Evolutionary conservation across 345 rosid genomes (phyloP).

Genomic region (Linum tenue): DNA sequence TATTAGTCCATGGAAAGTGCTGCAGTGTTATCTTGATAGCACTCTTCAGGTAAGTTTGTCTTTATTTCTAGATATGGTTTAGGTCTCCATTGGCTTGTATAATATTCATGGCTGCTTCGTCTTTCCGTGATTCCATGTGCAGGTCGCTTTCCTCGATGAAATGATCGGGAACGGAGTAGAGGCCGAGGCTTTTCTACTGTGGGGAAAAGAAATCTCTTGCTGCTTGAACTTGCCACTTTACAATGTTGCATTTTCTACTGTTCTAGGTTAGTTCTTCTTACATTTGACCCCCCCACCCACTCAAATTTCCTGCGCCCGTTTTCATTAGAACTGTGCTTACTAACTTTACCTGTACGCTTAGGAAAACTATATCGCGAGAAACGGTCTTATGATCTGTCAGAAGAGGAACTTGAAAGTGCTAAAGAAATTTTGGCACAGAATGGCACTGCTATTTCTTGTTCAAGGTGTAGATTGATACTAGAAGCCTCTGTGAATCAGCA

Average conservation of each 20-base stretch:
- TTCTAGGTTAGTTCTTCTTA: constrained; percentile 42
- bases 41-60: constrained; percentile 59
- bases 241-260: constrained; percentile 59
- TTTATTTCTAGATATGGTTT: constrained; percentile 7
- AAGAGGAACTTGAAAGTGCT: constrained; percentile 56
- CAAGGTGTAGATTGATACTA: constrained; percentile 54
- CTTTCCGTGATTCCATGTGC: constrained; percentile 13
- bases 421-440: constrained; percentile 37
- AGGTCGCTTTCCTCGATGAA: constrained; percentile 76
- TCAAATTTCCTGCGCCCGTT: background rate
- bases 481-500: constrained; percentile 55
- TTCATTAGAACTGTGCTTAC: constrained; percentile 13
- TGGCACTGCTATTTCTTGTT: constrained; percentile 35
- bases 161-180: constrained; percentile 68
- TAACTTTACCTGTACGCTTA: constrained; percentile 16
- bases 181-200: constrained; percentile 58
- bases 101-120: constrained; percentile 3
- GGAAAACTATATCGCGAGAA: constrained; percentile 67
- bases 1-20: constrained; percentile 81
- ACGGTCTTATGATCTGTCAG: constrained; percentile 51
- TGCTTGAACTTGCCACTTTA: constrained; percentile 51
- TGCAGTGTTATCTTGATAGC: constrained; percentile 88
- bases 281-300: background rate
- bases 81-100: background rate
- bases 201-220: constrained; percentile 73